phyloP scores from a whole-genome alignment of 2,329 filamentous ascomycete genomes.

The Ophiostoma himal-ulmi region DNA sequence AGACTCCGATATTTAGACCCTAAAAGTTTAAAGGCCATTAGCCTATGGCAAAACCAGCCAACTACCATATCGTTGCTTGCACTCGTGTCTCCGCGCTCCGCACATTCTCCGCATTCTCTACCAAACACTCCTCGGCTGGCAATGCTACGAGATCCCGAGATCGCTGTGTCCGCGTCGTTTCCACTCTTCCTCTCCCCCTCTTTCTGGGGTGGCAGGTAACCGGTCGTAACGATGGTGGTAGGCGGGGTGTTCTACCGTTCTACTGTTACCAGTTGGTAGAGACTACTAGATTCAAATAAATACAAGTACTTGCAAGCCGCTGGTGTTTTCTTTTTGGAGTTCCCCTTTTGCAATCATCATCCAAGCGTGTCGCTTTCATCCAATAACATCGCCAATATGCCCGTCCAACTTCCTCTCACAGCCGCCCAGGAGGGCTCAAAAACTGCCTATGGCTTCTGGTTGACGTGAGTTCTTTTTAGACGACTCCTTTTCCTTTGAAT shows the following conservation, averaged over 20 bases:
- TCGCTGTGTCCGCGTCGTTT: neutral
- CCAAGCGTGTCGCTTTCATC: neutral
- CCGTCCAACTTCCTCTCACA: conserved; percentile 12
- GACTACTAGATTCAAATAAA: neutral
- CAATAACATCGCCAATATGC: neutral
- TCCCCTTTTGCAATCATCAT: neutral
- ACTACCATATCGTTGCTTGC: neutral
- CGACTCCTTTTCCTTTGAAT: neutral
- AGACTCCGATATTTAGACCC: too few relatives aligned
- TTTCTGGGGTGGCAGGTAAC: conserved; percentile 1
- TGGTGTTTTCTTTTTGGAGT: neutral
- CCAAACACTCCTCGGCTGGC: conserved; percentile 17
- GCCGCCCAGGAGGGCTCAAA: conserved; percentile 16
- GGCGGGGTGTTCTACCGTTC: neutral
- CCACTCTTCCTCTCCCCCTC: conserved; percentile 9
- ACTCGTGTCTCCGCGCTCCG: neutral
- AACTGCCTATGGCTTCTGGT: conserved; percentile 26
- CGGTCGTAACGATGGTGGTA: neutral
- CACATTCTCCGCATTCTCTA: neutral
- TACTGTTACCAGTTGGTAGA: neutral
- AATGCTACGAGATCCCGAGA: conserved; percentile 23
- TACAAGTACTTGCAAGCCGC: conserved; percentile 6
- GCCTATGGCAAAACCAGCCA: neutral
- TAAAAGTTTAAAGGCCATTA: neutral
- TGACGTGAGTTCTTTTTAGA: conserved; percentile 22